Evolutionary conservation across 306 rosid species (phyloP), one percentile per base, ranked within the genome.

Genomic region (Alnus rubra): DNA sequence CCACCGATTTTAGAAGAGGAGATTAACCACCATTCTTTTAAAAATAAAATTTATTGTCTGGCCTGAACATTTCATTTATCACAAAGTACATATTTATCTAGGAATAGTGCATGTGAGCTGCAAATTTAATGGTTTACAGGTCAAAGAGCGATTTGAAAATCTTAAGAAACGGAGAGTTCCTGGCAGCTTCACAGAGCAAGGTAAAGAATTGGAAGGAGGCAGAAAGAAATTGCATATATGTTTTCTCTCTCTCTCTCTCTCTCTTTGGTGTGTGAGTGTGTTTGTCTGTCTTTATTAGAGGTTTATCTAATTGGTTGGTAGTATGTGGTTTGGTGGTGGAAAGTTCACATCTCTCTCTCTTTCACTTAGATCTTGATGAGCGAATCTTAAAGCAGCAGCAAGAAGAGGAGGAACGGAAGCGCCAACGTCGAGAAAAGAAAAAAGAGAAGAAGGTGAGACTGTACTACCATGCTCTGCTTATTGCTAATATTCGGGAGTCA

Each of bases 371-470:
- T 87, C 96, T 96, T 83, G 99, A 96, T 51, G 99, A 91, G 18
- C 87, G 99, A 79, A 89, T 96, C 74, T 60, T 93, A 80, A 96
- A 90, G 83, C 98, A 93, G 81, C 99, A 93, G 85, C 96, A 93
- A 80, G 99, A 96, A 82, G 99, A 96, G 88, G 99, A 93, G 79
- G 97, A 95, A 82, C 89, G 90, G 79, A 95, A 93, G 86, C 91
- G 96, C 70, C 86, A 88, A 74, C 98, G 96, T 48, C 87, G 94
- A 28, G 99, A 95, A 90, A 95, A 82, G 89, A 95, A 93, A 86
- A 95, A 93, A 76, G 98, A 95, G 78, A 95, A 88, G 83, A 90
- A 91, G 97, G 99, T 91, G 39, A 90, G 56, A 23, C 69, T 48
- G 31, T 79, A 42, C n/a, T 44, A 42, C 72, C 72, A 68, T 9